Evolutionary conservation across 192 early-diverging fungal genomes (phyloP), one percentile per base, ranked within the genome.

Genomic region (Coemansia sp.): DNA sequence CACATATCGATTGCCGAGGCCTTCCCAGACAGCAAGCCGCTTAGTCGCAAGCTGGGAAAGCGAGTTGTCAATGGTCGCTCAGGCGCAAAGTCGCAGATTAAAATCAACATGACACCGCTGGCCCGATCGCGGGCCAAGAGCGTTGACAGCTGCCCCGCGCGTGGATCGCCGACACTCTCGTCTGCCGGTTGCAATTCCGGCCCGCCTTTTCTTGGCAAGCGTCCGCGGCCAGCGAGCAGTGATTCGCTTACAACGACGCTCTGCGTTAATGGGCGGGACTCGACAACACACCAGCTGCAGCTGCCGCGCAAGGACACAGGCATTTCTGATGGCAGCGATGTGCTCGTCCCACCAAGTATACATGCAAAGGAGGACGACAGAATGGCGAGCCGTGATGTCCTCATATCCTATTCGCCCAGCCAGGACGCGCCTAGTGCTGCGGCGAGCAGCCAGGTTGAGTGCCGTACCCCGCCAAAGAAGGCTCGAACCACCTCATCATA

Each of bases 391-490:
- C 58, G 46, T 28, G n/a, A 29, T 30, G 49, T 22, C 46, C 29
- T 51, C 11, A 10, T 64, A 28, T 44, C 71, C 30, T 75, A 47
- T 31, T 40, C 58, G 11, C 54, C 62, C 18, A 16, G 40, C 49
- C 44, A 63, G 19, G 32, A 23, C n/a, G 44, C 65, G 5, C 52
- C 53, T 32, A 33, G 12, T 24, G 30, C 58, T 30, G 8, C 54
- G 16, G 27, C 52, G 14, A 48, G 56, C 23, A 71, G 64, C 21
- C 35, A 61, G 6, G 57, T 60, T 0, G 62, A 69, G 18, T 44
- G 33, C 25, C 62, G 42, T 32, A 58, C 65, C 18, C 76, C 76
- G 14, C 69, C 76, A 16, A 79, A 79, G 54, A 79, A 79, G 69
- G 69, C 76, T 22, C 60, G 67, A 30, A 79, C 76, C 0, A 62